phyloP scores from a whole-genome alignment of 257 asterid species.

The Fraxinus anomala region DNA sequence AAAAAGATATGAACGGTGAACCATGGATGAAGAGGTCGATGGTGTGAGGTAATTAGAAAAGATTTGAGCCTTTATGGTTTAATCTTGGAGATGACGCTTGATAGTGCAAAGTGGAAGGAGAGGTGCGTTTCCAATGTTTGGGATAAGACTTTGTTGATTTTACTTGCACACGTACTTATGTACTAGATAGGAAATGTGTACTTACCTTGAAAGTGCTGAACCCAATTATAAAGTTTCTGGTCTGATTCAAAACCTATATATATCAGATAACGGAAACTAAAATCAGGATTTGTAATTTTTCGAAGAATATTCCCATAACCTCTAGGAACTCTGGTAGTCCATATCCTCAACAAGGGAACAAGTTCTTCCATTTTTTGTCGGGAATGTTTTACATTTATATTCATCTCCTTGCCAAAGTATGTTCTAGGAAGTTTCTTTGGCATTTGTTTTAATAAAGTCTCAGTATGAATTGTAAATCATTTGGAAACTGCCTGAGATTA shows the following conservation, averaged over 20 bases:
- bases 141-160: not conserved
- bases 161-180: not conserved
- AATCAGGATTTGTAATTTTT: not conserved
- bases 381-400: not conserved
- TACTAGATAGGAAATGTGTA: not conserved
- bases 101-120: too few species aligned
- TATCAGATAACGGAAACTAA: not conserved
- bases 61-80: too few species aligned
- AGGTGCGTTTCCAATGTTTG: not conserved
- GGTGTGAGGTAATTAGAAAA: not conserved
- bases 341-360: not conserved
- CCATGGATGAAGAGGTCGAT: not conserved
- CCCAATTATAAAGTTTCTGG: not conserved
- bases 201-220: not conserved
- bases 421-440: not conserved
- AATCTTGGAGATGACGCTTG: too few species aligned
- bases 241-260: not conserved
- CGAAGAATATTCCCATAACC: not conserved
- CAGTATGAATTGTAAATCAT: not conserved
- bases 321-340: not conserved
- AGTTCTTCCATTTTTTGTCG: not conserved
- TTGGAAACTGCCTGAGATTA: not conserved
- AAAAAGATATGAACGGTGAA: not conserved
- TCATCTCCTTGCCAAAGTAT: not conserved
- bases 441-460: not conserved